Percentiles rank a stretch among this genome's conserved stretches.
Evolutionary conservation across 129 eudicot species (phyloP).

Genomic region (Helianthus annuus): HanXRQr2.0-SUNRISE NC_035435.2:75578524-75579023

Average conservation of each 20-base stretch:
- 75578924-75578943: constrained; percentile 89
- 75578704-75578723: constrained; percentile 73
- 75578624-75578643: constrained; percentile 91
- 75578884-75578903: constrained; percentile 67
- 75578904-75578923: constrained; percentile 61
- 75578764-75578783: constrained; percentile 47
- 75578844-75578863: constrained; percentile 74
- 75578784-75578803: constrained; percentile 58
- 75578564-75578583: constrained; percentile 88
- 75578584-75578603: constrained; percentile 76
- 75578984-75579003: too few species aligned
- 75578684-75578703: constrained; percentile 90
- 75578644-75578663: constrained; percentile 98
- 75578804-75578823: constrained; percentile 81
- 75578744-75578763: constrained; percentile 53
- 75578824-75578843: constrained; percentile 93
- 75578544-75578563: constrained; percentile 98
- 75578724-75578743: constrained; percentile 77
- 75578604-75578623: constrained; percentile 93
- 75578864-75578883: constrained; percentile 68
- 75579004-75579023: too few species aligned
- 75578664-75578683: constrained; percentile 92
- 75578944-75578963: constrained; percentile 81
- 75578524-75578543: constrained; percentile 82
- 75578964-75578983: constrained; percentile 37